A percentile compares a stretch with the other conserved stretches of the same genome.
Conservation (phyloP, 768 basidiomycete species). For the Vararia minispora region DNA sequence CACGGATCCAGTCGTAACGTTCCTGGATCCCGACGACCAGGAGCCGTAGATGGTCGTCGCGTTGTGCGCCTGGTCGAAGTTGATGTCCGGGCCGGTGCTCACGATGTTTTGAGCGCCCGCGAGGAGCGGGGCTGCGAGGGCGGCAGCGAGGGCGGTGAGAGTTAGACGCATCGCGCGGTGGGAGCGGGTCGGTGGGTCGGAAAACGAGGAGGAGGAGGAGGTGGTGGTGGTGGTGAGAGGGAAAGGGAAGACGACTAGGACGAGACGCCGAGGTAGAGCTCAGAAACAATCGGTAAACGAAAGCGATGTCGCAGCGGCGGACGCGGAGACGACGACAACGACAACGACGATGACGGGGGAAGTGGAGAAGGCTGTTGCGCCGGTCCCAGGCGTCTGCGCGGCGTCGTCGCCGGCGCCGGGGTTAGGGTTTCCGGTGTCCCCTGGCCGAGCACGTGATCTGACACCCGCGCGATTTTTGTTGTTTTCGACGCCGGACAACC, state of each 20-base stretch:
- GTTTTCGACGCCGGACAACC: too few species aligned
- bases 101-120: constrained; percentile 21
- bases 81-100: constrained; percentile 19
- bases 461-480: too few species aligned
- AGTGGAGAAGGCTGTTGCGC: constrained; percentile 11
- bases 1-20: constrained; percentile 75
- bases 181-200: constrained; percentile 1
- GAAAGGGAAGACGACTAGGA: constrained; percentile 13
- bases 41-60: constrained; percentile 65
- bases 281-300: too few species aligned
- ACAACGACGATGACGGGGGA: constrained; percentile 13
- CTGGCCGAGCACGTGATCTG: too few species aligned
- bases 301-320: constrained; percentile 9
- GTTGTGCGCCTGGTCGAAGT: constrained; percentile 43
- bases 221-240: constrained; percentile 12
- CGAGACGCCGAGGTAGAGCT: constrained; percentile 3
- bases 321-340: neutral
- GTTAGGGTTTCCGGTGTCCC: too few species aligned
- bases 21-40: constrained; percentile 73
- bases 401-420: too few species aligned
- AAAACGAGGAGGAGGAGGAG: constrained; percentile 8
- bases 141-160: constrained; percentile 16
- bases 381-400: too few species aligned
- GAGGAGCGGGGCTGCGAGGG: constrained; percentile 19
- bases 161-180: constrained; percentile 14